Base-by-base conservation (phyloP, 768 basidiomycete species). In the Boletus subparvulus region DNA sequence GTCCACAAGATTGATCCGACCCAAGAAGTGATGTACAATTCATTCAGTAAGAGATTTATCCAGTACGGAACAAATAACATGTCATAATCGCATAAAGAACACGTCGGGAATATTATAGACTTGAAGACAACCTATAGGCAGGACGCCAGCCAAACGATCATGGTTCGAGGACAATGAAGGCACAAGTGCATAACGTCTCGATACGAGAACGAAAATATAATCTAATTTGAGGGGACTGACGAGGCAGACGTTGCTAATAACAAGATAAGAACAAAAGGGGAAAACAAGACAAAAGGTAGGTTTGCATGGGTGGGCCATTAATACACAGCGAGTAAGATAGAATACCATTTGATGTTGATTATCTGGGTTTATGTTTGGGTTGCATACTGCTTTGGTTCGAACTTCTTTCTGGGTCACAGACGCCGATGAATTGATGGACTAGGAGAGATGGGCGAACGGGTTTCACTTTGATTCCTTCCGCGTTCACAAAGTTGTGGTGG, bases 281-380 rank as follows among this genome's bases (percentile, higher is more conserved):
- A 13, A 46, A 39, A 37, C 33, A 42, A 50, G 50, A 54, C 45
- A 21, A n/a, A 17, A 24, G 26, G 33, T 36, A 52, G 37, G 54
- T 56, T 66, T 56, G 64, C 66, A 67, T 67, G 52, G 58, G 58
- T 61, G 60, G 58, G 47, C 24, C 37, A 67, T 61, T 67, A 69
- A 61, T 67, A 67, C 66, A 67, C 47, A 16, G 47, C 56, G 49
- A 52, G 46, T 67, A 69, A 52, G 57, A 59, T 67, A 69, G 37
- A 64, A 59, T 66, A 66, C 54, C 63, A 48, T 50, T 58, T 40
- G 55, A 37, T 41, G 36, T 28, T 9, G 51, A 66, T 66, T 65
- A 61, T 67, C 54, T 65, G 54, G 28, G 19, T 33, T 51, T 52
- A 58, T 45, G 46, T 57, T 56, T 50, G 50, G 30, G 6, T 30